Base-by-base conservation (phyloP, 2,329 filamentous ascomycete genomes). In the Cordyceps fumosorosea region DNA sequence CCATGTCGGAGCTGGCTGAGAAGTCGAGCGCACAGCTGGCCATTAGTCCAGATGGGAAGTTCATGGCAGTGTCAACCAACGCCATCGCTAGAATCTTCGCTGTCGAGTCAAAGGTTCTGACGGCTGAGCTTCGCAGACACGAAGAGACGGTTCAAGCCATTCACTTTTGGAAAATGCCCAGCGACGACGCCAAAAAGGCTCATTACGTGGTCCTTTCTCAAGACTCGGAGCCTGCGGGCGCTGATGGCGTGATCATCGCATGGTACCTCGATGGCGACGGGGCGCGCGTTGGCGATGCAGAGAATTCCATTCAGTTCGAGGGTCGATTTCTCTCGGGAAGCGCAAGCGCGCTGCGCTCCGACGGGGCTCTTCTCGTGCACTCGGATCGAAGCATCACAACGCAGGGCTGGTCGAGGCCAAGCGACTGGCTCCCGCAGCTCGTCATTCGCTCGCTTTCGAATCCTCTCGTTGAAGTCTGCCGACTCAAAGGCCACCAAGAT, bases 351-450 rank as follows among this genome's bases (percentile, higher is more conserved):
- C 45, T 59, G 45, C 6, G 56, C 47, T 59, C 45, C 56, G 24
- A 59, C 47, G 47, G 47, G 34, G 29, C 29, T 51, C 56, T n/a
- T n/a, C 29, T 59, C 34, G 12, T 59, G 47, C 32, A 59, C 29
- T 59, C 56, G 20, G 56, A 59, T 40, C 56, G 56, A 59, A 59
- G 56, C 47, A 26, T 59, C 3, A 40, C 56, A 14, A 59, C 56
- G 29, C 56, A 59, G 34, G 45, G 56, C 45, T 59, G 56, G 56
- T 10, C 44, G n/a, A 18, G 56, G 20, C 56, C 56, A 40, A 50
- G 29, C 24, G 56, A 51, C n/a, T 59, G 56, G 56, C 56, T 59
- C 47, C 56, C 56, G 11, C 56, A 59, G 56, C 56, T 59, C 56
- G 45, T 59, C 56, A 51, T 59, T 22, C 56, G 56, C 56, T 29